Conservation (phyloP, 495 filamentous ascomycete genomes). For the Rostrohypoxylon terebratum region DNA sequence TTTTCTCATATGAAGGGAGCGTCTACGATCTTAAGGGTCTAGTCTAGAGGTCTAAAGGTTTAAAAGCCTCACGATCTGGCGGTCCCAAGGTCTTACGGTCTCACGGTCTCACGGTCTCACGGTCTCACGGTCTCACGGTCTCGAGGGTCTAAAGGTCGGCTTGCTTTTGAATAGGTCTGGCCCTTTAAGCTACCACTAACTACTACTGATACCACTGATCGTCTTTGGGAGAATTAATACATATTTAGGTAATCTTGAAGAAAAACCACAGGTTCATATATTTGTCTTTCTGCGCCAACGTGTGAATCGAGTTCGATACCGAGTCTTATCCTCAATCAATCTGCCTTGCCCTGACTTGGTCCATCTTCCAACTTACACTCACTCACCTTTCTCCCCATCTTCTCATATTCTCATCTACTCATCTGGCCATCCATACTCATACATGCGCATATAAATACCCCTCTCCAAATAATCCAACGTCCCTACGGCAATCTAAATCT, state of each 20-base stretch:
- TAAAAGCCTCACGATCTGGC: too few species aligned
- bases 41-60: too few species aligned
- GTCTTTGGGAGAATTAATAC: slow-evolving; percentile 10
- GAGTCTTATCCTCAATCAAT: neutral
- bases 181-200: neutral
- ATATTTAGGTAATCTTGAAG: neutral
- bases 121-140: too few species aligned
- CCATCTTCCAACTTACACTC: neutral
- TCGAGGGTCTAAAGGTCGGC: too few species aligned
- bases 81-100: too few species aligned
- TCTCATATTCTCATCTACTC: neutral
- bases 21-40: neutral
- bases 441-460: neutral
- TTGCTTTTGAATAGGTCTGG: neutral
- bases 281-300: slow-evolving; percentile 9
- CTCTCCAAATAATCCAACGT: neutral
- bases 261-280: neutral
- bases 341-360: neutral
- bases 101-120: too few species aligned
- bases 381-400: neutral
- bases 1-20: neutral
- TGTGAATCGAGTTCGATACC: neutral
- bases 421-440: neutral
- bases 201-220: neutral
- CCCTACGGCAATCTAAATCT: neutral